Evolutionary conservation across 2,329 filamentous ascomycete genomes (phyloP).

Genomic region (Arthroderma sp.): DNA sequence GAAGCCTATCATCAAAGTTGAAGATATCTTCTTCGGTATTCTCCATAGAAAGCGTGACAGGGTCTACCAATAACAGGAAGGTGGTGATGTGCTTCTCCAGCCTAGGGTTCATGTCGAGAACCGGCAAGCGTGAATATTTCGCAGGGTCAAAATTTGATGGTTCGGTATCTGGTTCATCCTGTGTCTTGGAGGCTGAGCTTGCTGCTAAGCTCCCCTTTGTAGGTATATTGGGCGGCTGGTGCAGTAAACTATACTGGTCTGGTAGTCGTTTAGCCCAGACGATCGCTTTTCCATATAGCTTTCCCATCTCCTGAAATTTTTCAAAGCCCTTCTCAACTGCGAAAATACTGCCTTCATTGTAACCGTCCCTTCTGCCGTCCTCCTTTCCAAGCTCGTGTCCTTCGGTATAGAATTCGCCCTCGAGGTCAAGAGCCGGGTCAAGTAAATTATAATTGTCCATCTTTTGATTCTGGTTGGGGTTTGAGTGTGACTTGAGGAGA

Average conservation of each 20-base stretch:
- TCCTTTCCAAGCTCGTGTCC: conserved; percentile 62
- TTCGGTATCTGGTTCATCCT: not conserved
- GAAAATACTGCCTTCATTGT: conserved; percentile 77
- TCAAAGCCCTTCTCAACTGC: conserved; percentile 88
- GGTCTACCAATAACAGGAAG: conserved; percentile 66
- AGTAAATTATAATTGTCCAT: conserved; percentile 36
- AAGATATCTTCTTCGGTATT: conserved; percentile 83
- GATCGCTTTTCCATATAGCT: conserved; percentile 60
- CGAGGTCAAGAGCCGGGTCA: conserved; percentile 45
- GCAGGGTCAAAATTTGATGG: not conserved
- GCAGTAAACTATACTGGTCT: conserved; percentile 9
- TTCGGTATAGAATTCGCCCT: conserved; percentile 63
- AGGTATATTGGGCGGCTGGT: not conserved
- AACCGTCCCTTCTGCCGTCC: conserved; percentile 66
- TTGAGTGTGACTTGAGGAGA: no score
- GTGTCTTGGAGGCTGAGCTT: not conserved
- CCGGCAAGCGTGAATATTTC: conserved; percentile 2
- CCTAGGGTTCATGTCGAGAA: conserved; percentile 31
- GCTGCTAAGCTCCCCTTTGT: not conserved
- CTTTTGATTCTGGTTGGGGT: not conserved
- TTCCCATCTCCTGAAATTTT: conserved; percentile 72
- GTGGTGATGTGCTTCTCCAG: conserved; percentile 63
- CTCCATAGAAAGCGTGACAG: conserved; percentile 59
- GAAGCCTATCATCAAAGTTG: conserved; percentile 80
- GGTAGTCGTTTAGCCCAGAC: conserved; percentile 70